These are phyloP conservation scores for Podospora pseudopauciseta DNA, from an alignment of 495 filamentous ascomycete species.

Conservation along the genomic window DNA sequence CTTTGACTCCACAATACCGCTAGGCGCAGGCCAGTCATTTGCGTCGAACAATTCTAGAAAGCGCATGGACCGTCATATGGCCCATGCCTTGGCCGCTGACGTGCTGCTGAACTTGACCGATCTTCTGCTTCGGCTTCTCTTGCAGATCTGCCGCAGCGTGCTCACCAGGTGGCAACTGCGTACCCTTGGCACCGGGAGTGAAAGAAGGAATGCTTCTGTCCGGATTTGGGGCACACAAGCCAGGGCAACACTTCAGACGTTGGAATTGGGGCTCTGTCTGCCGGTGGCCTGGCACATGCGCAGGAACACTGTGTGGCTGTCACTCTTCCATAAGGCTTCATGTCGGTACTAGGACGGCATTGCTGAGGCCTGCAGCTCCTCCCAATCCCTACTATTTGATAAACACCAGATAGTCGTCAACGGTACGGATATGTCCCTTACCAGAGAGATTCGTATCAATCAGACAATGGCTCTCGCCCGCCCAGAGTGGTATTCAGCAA, in stretches of 20 bases:
- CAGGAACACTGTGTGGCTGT: background rate
- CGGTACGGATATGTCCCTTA: too few relatives aligned
- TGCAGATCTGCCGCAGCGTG: conserved; percentile 29
- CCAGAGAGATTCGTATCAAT: too few relatives aligned
- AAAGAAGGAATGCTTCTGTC: background rate
- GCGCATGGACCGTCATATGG: conserved; percentile 28
- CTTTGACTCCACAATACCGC: conserved; percentile 26
- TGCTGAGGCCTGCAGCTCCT: too few relatives aligned
- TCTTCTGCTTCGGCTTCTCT: conserved; percentile 26
- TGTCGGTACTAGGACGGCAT: background rate
- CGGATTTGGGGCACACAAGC: background rate
- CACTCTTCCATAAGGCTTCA: background rate
- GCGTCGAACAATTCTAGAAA: conserved; percentile 39
- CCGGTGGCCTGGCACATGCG: too few relatives aligned
- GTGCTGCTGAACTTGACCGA: conserved; percentile 24
- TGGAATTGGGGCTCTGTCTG: background rate
- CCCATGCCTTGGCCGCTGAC: conserved; percentile 17
- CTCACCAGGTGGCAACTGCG: conserved; percentile 4
- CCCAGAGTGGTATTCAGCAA: background rate
- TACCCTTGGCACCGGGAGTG: background rate
- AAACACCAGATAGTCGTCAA: background rate
- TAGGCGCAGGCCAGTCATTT: conserved; percentile 27
- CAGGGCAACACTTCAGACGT: background rate
- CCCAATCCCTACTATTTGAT: background rate
- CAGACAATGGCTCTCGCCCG: too few relatives aligned